Evolutionary conservation across 2,329 filamentous ascomycete species (phyloP), one percentile per base, ranked within the genome.

Genomic region (Decorospora gaudefroyi): DNA sequence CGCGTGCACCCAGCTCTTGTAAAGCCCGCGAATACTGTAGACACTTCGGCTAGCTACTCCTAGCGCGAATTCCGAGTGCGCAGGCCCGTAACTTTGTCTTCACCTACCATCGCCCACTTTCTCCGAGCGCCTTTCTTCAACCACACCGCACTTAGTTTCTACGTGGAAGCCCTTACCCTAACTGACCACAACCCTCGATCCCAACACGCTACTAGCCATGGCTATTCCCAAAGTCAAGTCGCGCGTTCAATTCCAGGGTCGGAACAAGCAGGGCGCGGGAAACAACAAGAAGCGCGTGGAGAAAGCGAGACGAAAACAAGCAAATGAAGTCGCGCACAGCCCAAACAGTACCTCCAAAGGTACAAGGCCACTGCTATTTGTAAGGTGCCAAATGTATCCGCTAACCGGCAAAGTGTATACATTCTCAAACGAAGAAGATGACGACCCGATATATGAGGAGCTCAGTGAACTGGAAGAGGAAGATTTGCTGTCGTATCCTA

Each of bases 351-450:
- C 13, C 4, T 8, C n/a, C 4, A 38, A 16, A 23, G 22, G 44
- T 37, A 47, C 6, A 10, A 23, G 10, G 13, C 19, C 6, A 16
- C 6, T 18, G 10, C 10, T 25, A 2, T n/a, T 21, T 19, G 6
- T 3, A n/a, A 12, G 4, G 6, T 8, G 12, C 16, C 16, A 13
- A 6, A 38, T 19, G 22, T 21, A 35, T 11, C 33, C 16, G 19
- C 32, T 47, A n/a, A 47, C 27, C 13, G n/a, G 18, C 8, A 15
- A 35, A 47, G 38, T 25, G 6, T 34, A 29, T 12, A 33, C 11
- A 15, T 15, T 29, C 13, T 28, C 23, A 10, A 30, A 21, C 15
- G 22, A 25, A 16, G 17, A 26, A 16, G 17, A 26, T 12, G 33
- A 38, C 15, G n/a, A 33, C 2, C 11, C 9, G 4, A 25, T n/a